Conservation (phyloP, 306 rosid genomes). For the Vachellia collinsii region DNA sequence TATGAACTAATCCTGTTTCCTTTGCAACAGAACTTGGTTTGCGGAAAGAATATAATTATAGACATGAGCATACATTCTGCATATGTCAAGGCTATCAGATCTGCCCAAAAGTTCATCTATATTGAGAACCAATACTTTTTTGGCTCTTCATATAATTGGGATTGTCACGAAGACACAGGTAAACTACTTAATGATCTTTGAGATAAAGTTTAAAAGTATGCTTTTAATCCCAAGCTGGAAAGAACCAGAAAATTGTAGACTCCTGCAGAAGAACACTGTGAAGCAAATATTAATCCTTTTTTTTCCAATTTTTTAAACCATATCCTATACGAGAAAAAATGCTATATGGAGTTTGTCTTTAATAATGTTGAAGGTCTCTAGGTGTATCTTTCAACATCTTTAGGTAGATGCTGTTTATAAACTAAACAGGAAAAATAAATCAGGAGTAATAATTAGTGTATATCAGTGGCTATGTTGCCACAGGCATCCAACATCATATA, state of each 20-base stretch:
- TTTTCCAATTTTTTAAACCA: neutral
- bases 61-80: constrained; percentile 76
- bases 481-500: neutral
- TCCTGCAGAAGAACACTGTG: neutral
- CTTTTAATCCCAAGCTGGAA: neutral
- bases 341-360: neutral
- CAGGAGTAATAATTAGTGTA: neutral
- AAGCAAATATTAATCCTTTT: neutral
- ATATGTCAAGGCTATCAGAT: constrained; percentile 67
- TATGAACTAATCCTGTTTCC: constrained; percentile 3
- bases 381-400: neutral
- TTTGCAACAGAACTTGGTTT: constrained; percentile 60
- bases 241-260: neutral
- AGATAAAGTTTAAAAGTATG: neutral
- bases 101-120: constrained; percentile 66
- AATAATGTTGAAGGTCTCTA: neutral
- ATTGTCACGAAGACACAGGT: constrained; percentile 69
- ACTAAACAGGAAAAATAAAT: neutral
- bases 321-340: neutral
- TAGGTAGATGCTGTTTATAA: neutral
- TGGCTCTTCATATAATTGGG: constrained; percentile 89
- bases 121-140: constrained; percentile 75
- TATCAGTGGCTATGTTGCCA: neutral
- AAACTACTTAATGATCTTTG: constrained; percentile 33
- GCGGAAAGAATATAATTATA: constrained; percentile 69